These are phyloP conservation scores for Thermothelomyces thermophilus DNA, from an alignment of 2,329 filamentous ascomycete species.

Conservation along the genomic window DNA sequence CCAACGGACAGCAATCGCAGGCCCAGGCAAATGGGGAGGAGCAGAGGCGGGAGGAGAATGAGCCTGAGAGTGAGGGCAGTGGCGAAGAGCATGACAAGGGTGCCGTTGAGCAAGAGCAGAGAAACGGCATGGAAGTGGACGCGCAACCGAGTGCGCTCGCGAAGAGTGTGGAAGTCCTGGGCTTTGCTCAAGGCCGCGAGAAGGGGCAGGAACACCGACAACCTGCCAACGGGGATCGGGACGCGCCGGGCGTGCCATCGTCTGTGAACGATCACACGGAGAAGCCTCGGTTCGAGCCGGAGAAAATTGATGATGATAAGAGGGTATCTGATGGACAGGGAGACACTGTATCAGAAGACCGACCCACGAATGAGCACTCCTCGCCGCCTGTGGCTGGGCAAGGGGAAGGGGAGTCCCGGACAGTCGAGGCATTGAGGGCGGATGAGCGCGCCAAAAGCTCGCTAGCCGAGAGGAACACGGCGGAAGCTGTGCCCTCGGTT, in stretches of 20 bases:
- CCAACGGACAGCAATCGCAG: too few relatives aligned
- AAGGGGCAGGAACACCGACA: too few relatives aligned
- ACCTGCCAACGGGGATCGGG: too few relatives aligned
- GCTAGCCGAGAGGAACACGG: neutral
- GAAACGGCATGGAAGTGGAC: neutral
- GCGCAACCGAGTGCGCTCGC: neutral
- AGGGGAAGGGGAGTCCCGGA: neutral
- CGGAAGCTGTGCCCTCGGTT: neutral
- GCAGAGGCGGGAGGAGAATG: neutral
- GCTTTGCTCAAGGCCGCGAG: too few relatives aligned
- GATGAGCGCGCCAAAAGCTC: neutral
- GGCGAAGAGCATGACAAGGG: neutral
- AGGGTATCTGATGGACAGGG: too few relatives aligned
- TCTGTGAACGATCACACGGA: too few relatives aligned
- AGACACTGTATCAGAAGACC: too few relatives aligned
- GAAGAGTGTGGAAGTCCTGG: neutral
- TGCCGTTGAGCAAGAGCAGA: neutral
- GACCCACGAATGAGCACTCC: too few relatives aligned
- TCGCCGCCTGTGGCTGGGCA: neutral
- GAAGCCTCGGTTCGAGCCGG: too few relatives aligned
- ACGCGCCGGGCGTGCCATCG: too few relatives aligned
- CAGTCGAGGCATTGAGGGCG: neutral
- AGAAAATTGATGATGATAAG: too few relatives aligned
- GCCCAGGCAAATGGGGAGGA: too few relatives aligned
- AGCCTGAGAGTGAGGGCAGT: neutral